Percentiles rank a stretch among this genome's conserved stretches.
phyloP scores from a whole-genome alignment of 2,329 filamentous ascomycete genomes.

The Helminthosporium solani region DNA sequence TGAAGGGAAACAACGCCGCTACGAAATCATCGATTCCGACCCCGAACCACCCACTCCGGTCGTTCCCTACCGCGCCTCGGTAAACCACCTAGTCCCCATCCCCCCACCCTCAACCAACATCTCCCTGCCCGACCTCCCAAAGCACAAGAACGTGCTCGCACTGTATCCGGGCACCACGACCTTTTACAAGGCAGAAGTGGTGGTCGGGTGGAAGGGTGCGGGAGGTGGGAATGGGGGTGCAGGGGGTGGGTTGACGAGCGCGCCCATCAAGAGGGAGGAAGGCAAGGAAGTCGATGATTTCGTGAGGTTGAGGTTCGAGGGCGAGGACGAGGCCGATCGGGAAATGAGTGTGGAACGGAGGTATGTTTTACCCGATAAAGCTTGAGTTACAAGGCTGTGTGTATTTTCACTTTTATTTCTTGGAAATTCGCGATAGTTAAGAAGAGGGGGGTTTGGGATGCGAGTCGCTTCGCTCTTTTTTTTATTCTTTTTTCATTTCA shows the following conservation, averaged over 20 bases:
- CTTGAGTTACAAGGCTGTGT: neutral
- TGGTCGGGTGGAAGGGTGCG: conserved; percentile 41
- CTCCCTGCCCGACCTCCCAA: conserved; percentile 44
- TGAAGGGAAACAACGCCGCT: conserved; percentile 55
- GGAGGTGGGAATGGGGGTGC: conserved; percentile 43
- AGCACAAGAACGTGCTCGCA: conserved; percentile 49
- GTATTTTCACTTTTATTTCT: neutral
- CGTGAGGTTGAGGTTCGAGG: conserved; percentile 51
- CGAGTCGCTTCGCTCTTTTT: no score
- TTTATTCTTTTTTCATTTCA: no score
- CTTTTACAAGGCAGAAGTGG: conserved; percentile 55
- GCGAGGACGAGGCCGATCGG: conserved; percentile 48
- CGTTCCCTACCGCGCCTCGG: conserved; percentile 47
- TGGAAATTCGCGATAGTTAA: no score
- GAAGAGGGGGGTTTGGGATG: no score
- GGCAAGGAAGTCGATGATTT: conserved; percentile 42
- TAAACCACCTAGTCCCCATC: conserved; percentile 49
- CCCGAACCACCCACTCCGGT: conserved; percentile 43
- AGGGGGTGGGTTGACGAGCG: no score
- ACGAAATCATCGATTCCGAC: conserved; percentile 55
- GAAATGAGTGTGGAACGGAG: conserved; percentile 53
- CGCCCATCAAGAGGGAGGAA: conserved; percentile 43
- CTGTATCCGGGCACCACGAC: conserved; percentile 56
- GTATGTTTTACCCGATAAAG: conserved; percentile 48
- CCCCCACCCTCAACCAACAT: conserved; percentile 45